Percentiles rank a stretch among this genome's conserved stretches.
phyloP scores from a whole-genome alignment of 345 rosid genomes.

The Eucalyptus virginea region DNA sequence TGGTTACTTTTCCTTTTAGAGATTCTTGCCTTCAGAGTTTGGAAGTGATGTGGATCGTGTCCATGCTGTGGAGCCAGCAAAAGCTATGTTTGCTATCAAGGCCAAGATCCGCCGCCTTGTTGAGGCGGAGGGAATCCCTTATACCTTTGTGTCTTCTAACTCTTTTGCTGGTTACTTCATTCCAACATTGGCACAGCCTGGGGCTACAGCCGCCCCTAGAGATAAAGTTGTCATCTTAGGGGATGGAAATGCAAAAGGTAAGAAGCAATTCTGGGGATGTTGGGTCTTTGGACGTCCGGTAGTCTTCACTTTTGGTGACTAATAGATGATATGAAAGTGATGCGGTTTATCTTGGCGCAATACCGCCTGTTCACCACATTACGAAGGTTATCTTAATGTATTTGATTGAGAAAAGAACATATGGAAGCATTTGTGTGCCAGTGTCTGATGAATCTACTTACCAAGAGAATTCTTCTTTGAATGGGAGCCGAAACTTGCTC shows the following conservation, averaged over 20 bases:
- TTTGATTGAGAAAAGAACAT: not conserved
- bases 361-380: not conserved
- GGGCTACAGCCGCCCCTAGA: not conserved
- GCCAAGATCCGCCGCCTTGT: not conserved
- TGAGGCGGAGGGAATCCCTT: not conserved
- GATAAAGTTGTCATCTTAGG: not conserved
- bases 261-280: not conserved
- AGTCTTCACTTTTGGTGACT: not conserved
- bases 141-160: not conserved
- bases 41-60: not conserved
- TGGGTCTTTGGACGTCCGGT: not conserved
- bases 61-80: not conserved
- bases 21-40: constrained; percentile 2
- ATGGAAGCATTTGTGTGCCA: not conserved
- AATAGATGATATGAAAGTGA: not conserved
- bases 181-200: not conserved
- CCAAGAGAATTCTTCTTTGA: not conserved
- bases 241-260: not conserved
- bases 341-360: not conserved
- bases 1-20: not conserved
- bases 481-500: not conserved
- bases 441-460: not conserved
- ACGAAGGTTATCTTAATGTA: not conserved
- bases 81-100: not conserved
- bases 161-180: not conserved